Base-by-base conservation (phyloP, 2,329 filamentous ascomycete species). In the Hymenoscyphus salicellus region DNA sequence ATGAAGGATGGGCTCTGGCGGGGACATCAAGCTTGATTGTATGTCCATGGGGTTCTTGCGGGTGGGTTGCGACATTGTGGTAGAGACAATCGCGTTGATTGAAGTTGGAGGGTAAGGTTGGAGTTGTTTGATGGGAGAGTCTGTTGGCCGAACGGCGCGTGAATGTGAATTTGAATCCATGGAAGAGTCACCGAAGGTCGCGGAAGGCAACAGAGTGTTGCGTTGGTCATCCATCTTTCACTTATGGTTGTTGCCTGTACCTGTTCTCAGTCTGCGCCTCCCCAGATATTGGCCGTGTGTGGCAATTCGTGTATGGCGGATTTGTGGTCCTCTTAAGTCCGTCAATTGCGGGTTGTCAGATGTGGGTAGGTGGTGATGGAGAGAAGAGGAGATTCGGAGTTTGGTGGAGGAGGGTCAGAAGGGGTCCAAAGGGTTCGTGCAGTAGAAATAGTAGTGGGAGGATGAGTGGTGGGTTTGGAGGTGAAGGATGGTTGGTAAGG, bases 1-100 rank as follows among this genome's bases (percentile, higher is more conserved):
- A 46, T 79, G 76, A 58, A 79, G 80, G 38, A 79, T 74, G n/a
- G 79, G 78, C 43, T 87, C 85, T 26, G 86, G 86, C 36, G 86
- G 86, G 26, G 86, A 88, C 82, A 88, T 86, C 64, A 88, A 77
- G 66, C 79, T 86, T 77, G 82, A 79, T 61, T 66, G 61, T 33
- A 70, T 65, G 14, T 71, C 67, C 63, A 72, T 71, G 41, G 63
- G 64, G 55, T 65, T 64, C 56, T 72, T 71, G 60, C 58, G 69
- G 17, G 65, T 63, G 17, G 66, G 49, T 60, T 61, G 66, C 63
- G 71, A 69, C 66, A 67, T 30, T 30, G 28, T 68, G 58, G 41
- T 61, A 30, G 69, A 65, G 55, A 68, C 61, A 61, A 71, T 71
- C 59, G 68, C 60, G 57, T 69, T 69, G 67, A 67, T 65, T 20